Conservation (phyloP, 192 early-diverging fungal species). For the Mortierella antarctica region DNA sequence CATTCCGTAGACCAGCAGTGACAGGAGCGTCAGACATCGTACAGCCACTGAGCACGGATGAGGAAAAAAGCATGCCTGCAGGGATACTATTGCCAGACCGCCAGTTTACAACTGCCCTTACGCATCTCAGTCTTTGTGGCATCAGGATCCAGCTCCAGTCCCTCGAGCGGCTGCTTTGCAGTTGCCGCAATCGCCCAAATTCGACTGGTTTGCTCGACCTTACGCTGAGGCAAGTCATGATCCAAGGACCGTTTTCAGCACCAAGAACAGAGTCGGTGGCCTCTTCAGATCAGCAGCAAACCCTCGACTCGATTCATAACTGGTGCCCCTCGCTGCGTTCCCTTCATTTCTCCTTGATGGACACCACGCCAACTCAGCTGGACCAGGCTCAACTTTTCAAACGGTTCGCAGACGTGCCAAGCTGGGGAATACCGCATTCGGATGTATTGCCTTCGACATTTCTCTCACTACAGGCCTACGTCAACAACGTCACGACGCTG, state of each 20-base stretch:
- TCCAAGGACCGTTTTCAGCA: background rate
- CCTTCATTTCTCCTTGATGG: constrained; percentile 14
- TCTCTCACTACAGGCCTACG: constrained; percentile 10
- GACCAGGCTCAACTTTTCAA: constrained; percentile 19
- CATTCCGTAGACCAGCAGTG: background rate
- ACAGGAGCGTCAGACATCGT: background rate
- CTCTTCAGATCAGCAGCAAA: background rate
- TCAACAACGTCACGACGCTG: constrained; percentile 7
- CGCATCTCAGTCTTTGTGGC: background rate
- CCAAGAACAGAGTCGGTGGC: background rate
- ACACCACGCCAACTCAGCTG: background rate
- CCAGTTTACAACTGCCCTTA: background rate
- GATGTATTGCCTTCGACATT: constrained; percentile 25
- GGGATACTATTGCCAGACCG: background rate
- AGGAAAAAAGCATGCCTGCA: background rate
- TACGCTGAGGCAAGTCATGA: background rate
- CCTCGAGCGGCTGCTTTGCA: constrained; percentile 6
- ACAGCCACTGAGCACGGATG: background rate
- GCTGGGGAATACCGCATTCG: constrained; percentile 15
- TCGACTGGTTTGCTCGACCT: constrained; percentile 4
- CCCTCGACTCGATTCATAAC: background rate
- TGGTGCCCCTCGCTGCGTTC: constrained; percentile 7
- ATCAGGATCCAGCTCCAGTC: background rate
- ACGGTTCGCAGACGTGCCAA: background rate
- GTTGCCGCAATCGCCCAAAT: background rate